A percentile compares a stretch with the other conserved stretches of the same genome.
Conservation (phyloP, 805 yeast genomes). For the Saccharomyces eubayanus region DNA sequence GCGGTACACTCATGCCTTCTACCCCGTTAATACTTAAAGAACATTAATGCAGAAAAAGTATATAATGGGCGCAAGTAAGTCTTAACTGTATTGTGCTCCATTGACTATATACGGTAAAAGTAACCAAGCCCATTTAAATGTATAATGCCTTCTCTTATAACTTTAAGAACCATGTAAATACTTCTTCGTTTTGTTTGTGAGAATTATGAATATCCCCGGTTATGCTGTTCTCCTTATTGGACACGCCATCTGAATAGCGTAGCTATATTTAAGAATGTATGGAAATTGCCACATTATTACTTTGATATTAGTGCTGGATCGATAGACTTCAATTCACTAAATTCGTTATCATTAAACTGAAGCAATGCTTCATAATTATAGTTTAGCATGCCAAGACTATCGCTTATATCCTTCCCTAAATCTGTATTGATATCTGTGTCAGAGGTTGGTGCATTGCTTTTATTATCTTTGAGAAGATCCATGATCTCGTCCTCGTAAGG, state of each 20-base stretch:
- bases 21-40: not conserved
- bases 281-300: not conserved
- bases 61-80: no score
- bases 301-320: not conserved
- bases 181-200: not conserved
- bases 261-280: not conserved
- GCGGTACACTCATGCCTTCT: not conserved
- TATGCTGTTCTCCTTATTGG: not conserved
- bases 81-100: not conserved
- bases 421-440: not conserved
- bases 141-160: not conserved
- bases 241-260: not conserved
- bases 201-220: not conserved
- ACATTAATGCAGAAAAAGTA: not conserved
- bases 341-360: not conserved
- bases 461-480: not conserved
- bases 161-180: no score
- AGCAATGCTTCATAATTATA: not conserved
- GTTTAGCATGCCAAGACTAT: not conserved
- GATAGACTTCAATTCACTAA: not conserved
- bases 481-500: not conserved
- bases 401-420: not conserved
- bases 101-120: not conserved
- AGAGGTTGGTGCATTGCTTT: not conserved
- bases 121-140: not conserved